A percentile compares a stretch with the other conserved stretches of the same genome.
These are phyloP conservation scores for Alternaria triticina DNA, from an alignment of 2,329 filamentous ascomycete species.

Conservation along the genomic window DNA sequence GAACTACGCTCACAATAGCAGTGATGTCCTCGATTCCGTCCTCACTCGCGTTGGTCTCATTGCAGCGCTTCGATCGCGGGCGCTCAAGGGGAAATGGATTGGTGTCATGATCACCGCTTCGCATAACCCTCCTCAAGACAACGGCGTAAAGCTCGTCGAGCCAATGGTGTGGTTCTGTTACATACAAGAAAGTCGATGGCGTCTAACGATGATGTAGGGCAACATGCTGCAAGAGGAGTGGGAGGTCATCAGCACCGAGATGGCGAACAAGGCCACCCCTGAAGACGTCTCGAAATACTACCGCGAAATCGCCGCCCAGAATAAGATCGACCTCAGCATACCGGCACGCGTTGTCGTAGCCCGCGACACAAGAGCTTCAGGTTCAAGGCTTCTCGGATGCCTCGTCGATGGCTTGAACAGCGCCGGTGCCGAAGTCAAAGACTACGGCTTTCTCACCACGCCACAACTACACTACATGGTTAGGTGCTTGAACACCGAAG, in stretches of 20 bases:
- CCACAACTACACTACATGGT: slow-evolving; percentile 98
- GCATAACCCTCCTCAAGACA: slow-evolving; percentile 69
- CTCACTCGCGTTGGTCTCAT: slow-evolving; percentile 91
- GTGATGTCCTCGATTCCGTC: slow-evolving; percentile 85
- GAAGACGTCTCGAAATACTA: slow-evolving; percentile 78
- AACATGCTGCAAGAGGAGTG: slow-evolving; percentile 92
- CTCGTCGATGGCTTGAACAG: slow-evolving; percentile 81
- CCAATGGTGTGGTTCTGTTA: too few relatives aligned
- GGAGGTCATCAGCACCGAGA: slow-evolving; percentile 85
- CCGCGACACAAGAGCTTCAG: slow-evolving; percentile 91
- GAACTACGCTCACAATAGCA: slow-evolving; percentile 49
- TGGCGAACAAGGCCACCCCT: slow-evolving; percentile 84
- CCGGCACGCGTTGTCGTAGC: slow-evolving; percentile 86
- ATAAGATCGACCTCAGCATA: slow-evolving; percentile 69
- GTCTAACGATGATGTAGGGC: too few relatives aligned
- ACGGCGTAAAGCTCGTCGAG: slow-evolving; percentile 83
- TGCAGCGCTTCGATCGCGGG: slow-evolving; percentile 85
- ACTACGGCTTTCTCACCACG: slow-evolving; percentile 92
- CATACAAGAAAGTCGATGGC: too few relatives aligned
- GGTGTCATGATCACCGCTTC: slow-evolving; percentile 79
- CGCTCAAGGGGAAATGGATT: slow-evolving; percentile 87
- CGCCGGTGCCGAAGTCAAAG: slow-evolving; percentile 74
- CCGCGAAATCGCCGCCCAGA: slow-evolving; percentile 66
- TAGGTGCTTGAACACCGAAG: slow-evolving; percentile 90
- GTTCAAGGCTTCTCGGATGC: slow-evolving; percentile 79